phyloP scores from a whole-genome alignment of 2,329 filamentous ascomycete genomes.

The Cladophialophora bantiana region DNA sequence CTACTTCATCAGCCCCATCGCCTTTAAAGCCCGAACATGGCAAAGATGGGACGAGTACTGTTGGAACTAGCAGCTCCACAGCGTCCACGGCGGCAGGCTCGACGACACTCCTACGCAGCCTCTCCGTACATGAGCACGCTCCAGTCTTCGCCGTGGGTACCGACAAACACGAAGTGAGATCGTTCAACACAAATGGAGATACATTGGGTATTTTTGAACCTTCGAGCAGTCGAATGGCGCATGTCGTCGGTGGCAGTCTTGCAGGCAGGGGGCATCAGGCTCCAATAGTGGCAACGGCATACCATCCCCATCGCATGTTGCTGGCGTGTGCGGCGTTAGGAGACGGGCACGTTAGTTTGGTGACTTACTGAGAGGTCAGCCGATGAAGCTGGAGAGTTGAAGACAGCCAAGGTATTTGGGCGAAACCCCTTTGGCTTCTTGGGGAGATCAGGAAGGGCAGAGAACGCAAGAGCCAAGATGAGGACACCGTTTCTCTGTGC shows the following conservation, averaged over 20 bases:
- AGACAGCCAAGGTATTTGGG: neutral
- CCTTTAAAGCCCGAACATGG: constrained; percentile 15
- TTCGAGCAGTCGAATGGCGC: constrained; percentile 34
- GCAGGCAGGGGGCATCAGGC: constrained; percentile 67
- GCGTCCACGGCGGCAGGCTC: constrained; percentile 67
- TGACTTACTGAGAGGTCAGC: constrained; percentile 23
- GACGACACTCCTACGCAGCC: constrained; percentile 69
- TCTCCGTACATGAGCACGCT: constrained; percentile 93
- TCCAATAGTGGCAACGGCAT: constrained; percentile 87
- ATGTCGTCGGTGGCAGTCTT: constrained; percentile 33
- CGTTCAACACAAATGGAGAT: constrained; percentile 85
- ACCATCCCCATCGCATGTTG: constrained; percentile 93
- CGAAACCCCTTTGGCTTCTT: too few relatives aligned
- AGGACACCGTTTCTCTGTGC: neutral
- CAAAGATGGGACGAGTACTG: neutral
- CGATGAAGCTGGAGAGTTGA: neutral
- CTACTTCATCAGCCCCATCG: constrained; percentile 12
- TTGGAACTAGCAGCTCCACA: neutral
- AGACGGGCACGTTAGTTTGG: constrained; percentile 81
- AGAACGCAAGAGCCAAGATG: neutral
- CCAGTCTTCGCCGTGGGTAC: constrained; percentile 94
- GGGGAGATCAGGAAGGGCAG: too few relatives aligned
- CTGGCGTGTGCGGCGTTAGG: constrained; percentile 85
- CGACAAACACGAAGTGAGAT: constrained; percentile 84
- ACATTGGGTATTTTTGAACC: constrained; percentile 79